phyloP scores from a whole-genome alignment of 2,329 filamentous ascomycete species.

The Aspergillus sp. region DNA sequence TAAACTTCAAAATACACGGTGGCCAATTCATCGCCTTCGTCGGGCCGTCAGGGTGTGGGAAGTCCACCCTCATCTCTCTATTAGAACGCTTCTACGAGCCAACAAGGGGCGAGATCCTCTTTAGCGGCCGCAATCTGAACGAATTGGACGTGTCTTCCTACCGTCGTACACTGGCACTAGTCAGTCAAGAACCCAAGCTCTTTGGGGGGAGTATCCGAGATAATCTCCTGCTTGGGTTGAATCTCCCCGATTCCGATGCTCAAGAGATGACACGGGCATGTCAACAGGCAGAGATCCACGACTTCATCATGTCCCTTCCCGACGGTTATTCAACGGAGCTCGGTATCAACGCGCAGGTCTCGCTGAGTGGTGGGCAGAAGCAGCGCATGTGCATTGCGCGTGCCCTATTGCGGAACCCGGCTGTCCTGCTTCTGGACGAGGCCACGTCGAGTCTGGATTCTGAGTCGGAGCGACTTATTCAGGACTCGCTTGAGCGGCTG shows the following conservation, averaged over 20 bases:
- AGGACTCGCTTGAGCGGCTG: slow-evolving; percentile 38
- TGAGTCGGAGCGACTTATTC: slow-evolving; percentile 52
- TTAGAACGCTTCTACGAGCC: slow-evolving; percentile 58
- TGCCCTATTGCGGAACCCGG: slow-evolving; percentile 55
- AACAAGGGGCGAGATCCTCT: slow-evolving; percentile 49
- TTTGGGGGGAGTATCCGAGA: slow-evolving; percentile 51
- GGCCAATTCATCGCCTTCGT: slow-evolving; percentile 54
- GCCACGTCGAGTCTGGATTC: slow-evolving; percentile 60
- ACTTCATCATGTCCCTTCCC: slow-evolving; percentile 63
- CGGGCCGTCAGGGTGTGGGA: slow-evolving; percentile 68
- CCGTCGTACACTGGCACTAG: slow-evolving; percentile 48
- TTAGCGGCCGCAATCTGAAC: slow-evolving; percentile 46
- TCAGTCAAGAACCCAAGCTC: slow-evolving; percentile 50
- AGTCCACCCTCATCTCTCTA: slow-evolving; percentile 63
- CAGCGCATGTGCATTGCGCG: slow-evolving; percentile 61
- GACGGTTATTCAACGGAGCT: slow-evolving; percentile 64
- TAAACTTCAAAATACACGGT: slow-evolving; percentile 54
- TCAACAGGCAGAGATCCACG: slow-evolving; percentile 68
- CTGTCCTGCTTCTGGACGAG: slow-evolving; percentile 60
- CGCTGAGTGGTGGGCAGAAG: slow-evolving; percentile 58
- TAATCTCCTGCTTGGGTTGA: slow-evolving; percentile 45
- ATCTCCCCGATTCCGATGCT: slow-evolving; percentile 44
- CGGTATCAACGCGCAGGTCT: slow-evolving; percentile 48
- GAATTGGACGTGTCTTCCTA: slow-evolving; percentile 33
- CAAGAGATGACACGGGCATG: slow-evolving; percentile 53